Evolutionary conservation across 305 asterid genomes (phyloP), one percentile per base, ranked within the genome.

Genomic region (Lippia alba): DNA sequence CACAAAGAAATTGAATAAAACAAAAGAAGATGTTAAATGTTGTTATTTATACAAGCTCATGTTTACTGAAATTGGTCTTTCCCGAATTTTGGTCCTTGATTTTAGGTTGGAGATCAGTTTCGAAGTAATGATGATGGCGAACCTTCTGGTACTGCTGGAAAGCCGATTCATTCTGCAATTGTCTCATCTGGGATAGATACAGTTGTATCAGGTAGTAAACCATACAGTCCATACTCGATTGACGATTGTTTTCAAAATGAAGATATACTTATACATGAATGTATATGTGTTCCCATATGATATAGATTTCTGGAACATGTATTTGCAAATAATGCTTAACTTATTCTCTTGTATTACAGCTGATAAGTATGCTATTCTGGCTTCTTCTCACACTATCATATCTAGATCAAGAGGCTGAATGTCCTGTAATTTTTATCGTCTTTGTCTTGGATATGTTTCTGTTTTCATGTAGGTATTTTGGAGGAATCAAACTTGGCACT

Each of bases 61-160:
- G 59, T 46, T 55, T 71, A 36, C 6, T 60, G 56, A 56, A 24
- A 14, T 41, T 20, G 19, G 48, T 55, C 67, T 33, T 58, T 70
- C 41, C 32, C 33, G 14, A 15, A 18, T 45, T 32, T 53, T 24
- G 12, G 65, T 34, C 70, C n/a, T n/a, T n/a, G n/a, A n/a, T n/a
- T n/a, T n/a, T n/a, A 94, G 98, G 85, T 88, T 76, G 97, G 97
- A 60, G 96, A 81, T 76, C 96, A 89, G 36, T 85, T 81, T 62
- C 92, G 95, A 71, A 84, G 96, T 75, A 89, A 86, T 55, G 99
- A 94, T 78, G 96, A 89, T 14, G 96, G 97, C 0, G 99, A 94
- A 74, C 99, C 97, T 50, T 89, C 96, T 7, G 96, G 97, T 63
- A 91, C 99, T 12, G 99, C 97, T 76, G 99, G 99, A 55, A 94